A percentile compares a stretch with the other conserved stretches of the same genome.
phyloP scores from a whole-genome alignment of 768 basidiomycete genomes.

The Russula lepida region DNA sequence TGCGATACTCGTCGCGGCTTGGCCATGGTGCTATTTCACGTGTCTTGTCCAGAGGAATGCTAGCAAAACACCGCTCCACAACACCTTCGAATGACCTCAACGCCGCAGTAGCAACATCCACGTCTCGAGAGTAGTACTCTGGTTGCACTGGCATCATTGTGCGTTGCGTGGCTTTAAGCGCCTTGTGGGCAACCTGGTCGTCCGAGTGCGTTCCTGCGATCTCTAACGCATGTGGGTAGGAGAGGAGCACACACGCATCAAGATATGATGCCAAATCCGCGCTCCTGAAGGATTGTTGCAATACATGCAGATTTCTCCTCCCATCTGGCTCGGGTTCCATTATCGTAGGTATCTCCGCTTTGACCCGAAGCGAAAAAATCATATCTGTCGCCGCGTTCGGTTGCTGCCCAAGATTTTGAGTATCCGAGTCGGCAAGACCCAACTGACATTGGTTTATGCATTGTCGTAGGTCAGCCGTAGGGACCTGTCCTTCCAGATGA shows the following conservation, averaged over 20 bases:
- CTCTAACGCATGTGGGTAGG: background rate
- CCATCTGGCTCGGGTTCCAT: background rate
- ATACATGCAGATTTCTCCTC: background rate
- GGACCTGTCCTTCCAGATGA: background rate
- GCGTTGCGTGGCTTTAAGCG: conserved; percentile 3
- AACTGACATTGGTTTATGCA: conserved; percentile 18
- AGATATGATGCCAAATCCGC: conserved; percentile 18
- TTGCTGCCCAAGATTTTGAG: background rate
- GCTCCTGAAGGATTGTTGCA: conserved; percentile 8
- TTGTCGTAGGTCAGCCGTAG: conserved; percentile 17
- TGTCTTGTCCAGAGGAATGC: background rate
- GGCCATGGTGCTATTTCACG: background rate
- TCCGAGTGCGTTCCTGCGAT: conserved; percentile 29
- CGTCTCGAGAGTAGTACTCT: conserved; percentile 18
- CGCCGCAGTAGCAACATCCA: conserved; percentile 1
- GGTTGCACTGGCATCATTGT: conserved; percentile 8
- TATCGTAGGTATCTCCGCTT: background rate
- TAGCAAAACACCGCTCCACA: conserved; percentile 1
- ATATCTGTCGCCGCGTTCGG: background rate
- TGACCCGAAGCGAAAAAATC: conserved; percentile 12
- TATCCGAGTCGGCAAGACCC: conserved; percentile 5
- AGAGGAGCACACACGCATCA: conserved; percentile 15
- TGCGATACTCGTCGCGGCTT: conserved; percentile 14
- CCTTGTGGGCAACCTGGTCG: conserved; percentile 47
- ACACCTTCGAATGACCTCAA: conserved; percentile 1